Evolutionary conservation across 257 asterid species (phyloP).

Genomic region (Solanum pennellii): DNA sequence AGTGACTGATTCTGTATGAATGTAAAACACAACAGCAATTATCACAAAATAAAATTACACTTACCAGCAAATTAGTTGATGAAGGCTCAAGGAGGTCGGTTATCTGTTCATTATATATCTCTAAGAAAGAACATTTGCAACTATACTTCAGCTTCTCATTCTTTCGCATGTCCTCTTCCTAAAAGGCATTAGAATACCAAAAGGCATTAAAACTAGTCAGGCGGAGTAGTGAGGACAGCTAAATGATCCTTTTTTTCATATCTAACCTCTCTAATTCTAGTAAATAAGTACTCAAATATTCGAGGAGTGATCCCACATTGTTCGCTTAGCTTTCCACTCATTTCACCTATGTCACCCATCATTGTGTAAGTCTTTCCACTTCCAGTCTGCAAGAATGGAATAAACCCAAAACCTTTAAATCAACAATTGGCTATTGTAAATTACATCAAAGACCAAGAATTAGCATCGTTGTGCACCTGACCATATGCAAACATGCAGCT

Average conservation of each 20-base stretch:
- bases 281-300: conserved; percentile 56
- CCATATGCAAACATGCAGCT: conserved; percentile 97
- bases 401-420: background rate
- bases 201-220: background rate
- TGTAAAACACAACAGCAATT: background rate
- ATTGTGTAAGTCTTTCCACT: conserved; percentile 88
- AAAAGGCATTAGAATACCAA: conserved; percentile 6
- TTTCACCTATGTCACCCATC: conserved; percentile 71
- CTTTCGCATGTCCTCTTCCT: conserved; percentile 73
- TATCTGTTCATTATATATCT: conserved; percentile 86
- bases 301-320: conserved; percentile 84
- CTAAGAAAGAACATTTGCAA: conserved; percentile 86
- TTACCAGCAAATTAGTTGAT: conserved; percentile 66
- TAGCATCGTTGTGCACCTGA: conserved; percentile 30
- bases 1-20: background rate
- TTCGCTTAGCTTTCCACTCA: conserved; percentile 43
- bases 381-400: conserved; percentile 48
- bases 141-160: conserved; percentile 55
- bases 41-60: conserved; percentile 1
- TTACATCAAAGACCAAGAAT: background rate
- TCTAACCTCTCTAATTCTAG: conserved; percentile 61
- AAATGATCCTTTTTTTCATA: background rate
- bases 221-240: background rate
- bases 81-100: conserved; percentile 92
- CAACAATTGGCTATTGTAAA: background rate